A percentile compares a stretch with the other conserved stretches of the same genome.
Evolutionary conservation across 805 yeast species (phyloP).

Genomic region (Saccharomycopsis sp.): DNA sequence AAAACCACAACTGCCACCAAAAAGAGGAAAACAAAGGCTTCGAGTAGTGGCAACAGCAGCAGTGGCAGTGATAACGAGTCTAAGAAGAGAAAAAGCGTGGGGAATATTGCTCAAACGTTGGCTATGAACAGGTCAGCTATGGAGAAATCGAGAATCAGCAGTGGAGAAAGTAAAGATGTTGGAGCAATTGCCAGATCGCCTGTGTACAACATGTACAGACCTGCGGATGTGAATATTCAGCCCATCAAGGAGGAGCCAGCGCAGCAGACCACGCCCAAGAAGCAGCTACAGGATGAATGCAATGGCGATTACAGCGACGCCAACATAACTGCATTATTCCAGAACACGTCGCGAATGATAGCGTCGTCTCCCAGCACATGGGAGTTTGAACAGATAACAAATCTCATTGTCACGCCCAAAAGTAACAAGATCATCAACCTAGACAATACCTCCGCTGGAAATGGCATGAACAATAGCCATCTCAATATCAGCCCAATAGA

Average conservation of each 20-base stretch:
- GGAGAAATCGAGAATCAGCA: slow-evolving; percentile 2
- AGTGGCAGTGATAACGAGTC: background rate
- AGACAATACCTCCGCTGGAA: background rate
- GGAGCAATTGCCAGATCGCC: background rate
- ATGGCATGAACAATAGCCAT: background rate
- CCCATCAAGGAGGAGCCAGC: background rate
- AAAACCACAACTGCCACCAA: background rate
- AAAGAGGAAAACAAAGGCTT: background rate
- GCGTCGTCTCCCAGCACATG: background rate
- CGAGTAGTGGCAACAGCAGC: background rate
- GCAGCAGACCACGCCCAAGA: background rate
- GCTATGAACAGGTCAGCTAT: slow-evolving; percentile 12
- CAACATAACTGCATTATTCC: background rate
- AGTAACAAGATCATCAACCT: background rate
- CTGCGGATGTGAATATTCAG: background rate
- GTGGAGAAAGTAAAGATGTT: background rate
- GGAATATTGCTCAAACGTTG: slow-evolving; percentile 11
- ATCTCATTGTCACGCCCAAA: background rate
- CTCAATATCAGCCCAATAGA: background rate
- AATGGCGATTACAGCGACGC: background rate
- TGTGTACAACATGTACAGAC: background rate
- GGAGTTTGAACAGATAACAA: slow-evolving; percentile 1
- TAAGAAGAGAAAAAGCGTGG: background rate
- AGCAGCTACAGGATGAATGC: background rate
- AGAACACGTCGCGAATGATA: background rate